Conservation (phyloP, 108 stramenopile genomes). For the Stephanodiscus triporus region DNA sequence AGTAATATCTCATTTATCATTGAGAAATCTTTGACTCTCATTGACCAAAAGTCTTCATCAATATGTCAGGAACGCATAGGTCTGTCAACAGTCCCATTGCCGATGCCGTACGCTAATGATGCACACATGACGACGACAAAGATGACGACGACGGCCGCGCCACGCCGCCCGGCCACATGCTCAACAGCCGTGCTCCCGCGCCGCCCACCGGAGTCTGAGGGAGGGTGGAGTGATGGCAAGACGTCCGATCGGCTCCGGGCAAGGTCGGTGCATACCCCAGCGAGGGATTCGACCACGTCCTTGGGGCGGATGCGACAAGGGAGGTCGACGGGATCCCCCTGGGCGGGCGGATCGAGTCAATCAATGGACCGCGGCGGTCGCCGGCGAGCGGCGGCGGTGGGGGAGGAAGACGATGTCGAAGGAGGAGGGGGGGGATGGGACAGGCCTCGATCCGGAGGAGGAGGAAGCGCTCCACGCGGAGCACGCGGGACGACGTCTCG, state of each 20-base stretch:
- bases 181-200: too few relatives aligned
- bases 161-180: too few relatives aligned
- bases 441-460: slow-evolving; percentile 44
- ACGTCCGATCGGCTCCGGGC: slow-evolving; percentile 25
- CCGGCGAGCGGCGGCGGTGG: slow-evolving; percentile 10
- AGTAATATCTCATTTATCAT: too few relatives aligned
- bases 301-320: slow-evolving; percentile 65
- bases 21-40: too few relatives aligned
- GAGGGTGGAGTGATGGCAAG: slow-evolving; percentile 10
- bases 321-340: slow-evolving; percentile 45
- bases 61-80: too few relatives aligned
- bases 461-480: slow-evolving; percentile 57
- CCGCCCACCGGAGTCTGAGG: too few relatives aligned
- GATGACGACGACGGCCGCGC: too few relatives aligned
- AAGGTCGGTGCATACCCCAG: slow-evolving; percentile 40
- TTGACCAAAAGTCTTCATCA: too few relatives aligned
- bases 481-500: slow-evolving; percentile 30
- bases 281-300: slow-evolving; percentile 78
- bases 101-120: too few relatives aligned
- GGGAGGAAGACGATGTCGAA: neutral
- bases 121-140: too few relatives aligned
- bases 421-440: too few relatives aligned
- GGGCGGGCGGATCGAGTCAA: slow-evolving; percentile 20
- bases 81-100: too few relatives aligned
- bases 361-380: slow-evolving; percentile 26